Evolutionary conservation across 176 grass and related monocot genomes (phyloP), one percentile per base, ranked within the genome.

Genomic region (Oryza officinalis): DNA sequence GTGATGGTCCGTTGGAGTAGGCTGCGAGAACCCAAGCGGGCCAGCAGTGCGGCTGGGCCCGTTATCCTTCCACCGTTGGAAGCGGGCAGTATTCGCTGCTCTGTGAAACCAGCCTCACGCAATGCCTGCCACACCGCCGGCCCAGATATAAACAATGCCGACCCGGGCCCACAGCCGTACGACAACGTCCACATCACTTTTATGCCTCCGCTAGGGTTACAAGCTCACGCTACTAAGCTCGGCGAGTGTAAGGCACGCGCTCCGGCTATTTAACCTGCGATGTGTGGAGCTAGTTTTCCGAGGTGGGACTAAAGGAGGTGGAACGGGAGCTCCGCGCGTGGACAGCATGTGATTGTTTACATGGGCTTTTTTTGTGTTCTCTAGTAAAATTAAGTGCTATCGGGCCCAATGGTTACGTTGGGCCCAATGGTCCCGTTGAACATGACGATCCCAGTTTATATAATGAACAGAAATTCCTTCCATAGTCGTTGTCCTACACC

Each of bases 31-130:
- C 67, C 67, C 40, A 18, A 0, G 0, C 12, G 76, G 66, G 66
- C 67, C 67, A 0, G 3, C 32, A 71, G 78, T 22, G 13, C 71
- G 22, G 33, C 61, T n/a, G n/a, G 79, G 86, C 79, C 72, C 52
- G 79, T 87, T 76, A 65, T 77, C 85, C 85, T 82, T 27, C 78
- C 79, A 87, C 78, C 85, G 85, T 76, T 75, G 76, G 50, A 63
- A 87, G 77, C 30, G 69, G 77, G 69, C 67, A 71, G 84, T 87
- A 8, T 1, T 59, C 71, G 85, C 85, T 87, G 79, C 85, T 87
- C 85, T 87, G 85, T 82, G 35, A 82, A 87, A 2, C 80, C 80
- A 83, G 80, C 73, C 80, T 83, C 1, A 83, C 72, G 79, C 79
- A 0, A 50, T 88, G 37, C 72, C 86, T 88, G 61, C 79, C 77